Conservation (phyloP, 805 yeast genomes). For the Clavispora carvajalis region DNA sequence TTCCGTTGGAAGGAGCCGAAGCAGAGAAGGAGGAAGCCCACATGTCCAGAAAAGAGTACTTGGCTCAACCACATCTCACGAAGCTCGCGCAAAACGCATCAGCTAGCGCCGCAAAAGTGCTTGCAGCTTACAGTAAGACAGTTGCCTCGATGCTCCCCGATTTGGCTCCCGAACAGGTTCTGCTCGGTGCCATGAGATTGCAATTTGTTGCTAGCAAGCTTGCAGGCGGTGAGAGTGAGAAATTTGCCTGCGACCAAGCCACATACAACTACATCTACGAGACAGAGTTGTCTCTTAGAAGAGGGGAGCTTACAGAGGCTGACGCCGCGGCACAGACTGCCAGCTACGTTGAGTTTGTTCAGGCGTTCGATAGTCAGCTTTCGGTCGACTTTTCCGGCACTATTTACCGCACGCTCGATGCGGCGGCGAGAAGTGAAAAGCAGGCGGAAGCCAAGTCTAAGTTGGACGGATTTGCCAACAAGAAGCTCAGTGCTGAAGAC, state of each 20-base stretch:
- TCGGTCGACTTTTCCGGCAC: slow-evolving; percentile 44
- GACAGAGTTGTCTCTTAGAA: slow-evolving; percentile 34
- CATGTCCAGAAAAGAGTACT: slow-evolving; percentile 63
- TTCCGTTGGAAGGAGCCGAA: slow-evolving; percentile 43
- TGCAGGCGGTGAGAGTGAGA: slow-evolving; percentile 51
- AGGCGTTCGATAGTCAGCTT: slow-evolving; percentile 33
- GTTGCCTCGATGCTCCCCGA: slow-evolving; percentile 24
- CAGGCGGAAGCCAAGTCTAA: slow-evolving; percentile 16
- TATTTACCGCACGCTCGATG: slow-evolving; percentile 34
- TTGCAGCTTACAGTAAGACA: slow-evolving; percentile 6
- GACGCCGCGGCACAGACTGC: slow-evolving; percentile 17
- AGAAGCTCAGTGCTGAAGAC: slow-evolving; percentile 29
- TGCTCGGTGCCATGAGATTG: slow-evolving; percentile 48
- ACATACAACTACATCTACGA: slow-evolving; percentile 47
- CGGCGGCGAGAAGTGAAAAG: slow-evolving; percentile 19
- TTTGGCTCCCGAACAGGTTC: slow-evolving; percentile 23
- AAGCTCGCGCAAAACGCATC: slow-evolving; percentile 35
- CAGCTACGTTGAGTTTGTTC: slow-evolving; percentile 34
- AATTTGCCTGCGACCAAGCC: slow-evolving; percentile 57
- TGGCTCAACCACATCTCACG: slow-evolving; percentile 49
- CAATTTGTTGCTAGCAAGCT: slow-evolving; percentile 42
- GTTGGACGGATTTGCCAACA: slow-evolving; percentile 20
- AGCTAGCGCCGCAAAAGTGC: slow-evolving; percentile 26
- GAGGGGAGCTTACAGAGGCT: slow-evolving; percentile 29
- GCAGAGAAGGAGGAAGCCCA: slow-evolving; percentile 56